Conservation (phyloP, 2,329 filamentous ascomycete species). For the Verticillium nubilum region DNA sequence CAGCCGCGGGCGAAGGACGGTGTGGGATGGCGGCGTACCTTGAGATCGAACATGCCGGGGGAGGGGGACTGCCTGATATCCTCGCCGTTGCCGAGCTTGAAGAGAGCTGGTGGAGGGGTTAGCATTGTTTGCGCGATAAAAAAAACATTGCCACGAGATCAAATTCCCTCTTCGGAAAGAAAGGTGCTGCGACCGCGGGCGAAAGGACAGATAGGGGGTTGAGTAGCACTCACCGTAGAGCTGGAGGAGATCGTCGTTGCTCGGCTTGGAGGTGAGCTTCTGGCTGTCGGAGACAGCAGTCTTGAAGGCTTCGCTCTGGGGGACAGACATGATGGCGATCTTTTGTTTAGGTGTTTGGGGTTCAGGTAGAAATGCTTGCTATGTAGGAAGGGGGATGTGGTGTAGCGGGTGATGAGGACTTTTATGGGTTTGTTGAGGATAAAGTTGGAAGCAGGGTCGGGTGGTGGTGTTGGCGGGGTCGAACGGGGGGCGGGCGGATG, state of each 20-base stretch:
- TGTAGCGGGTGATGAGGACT: conserved; percentile 6
- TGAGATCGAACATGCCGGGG: conserved; percentile 67
- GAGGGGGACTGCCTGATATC: conserved; percentile 49
- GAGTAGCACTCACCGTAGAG: conserved; percentile 46
- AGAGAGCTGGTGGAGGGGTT: conserved; percentile 38
- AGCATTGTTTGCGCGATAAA: conserved; percentile 2
- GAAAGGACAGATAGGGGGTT: background rate
- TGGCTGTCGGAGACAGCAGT: conserved; percentile 57
- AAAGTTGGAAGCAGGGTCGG: background rate
- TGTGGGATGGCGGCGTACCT: conserved; percentile 37
- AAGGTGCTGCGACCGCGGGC: background rate
- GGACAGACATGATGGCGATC: conserved; percentile 30
- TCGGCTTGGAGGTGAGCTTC: conserved; percentile 62
- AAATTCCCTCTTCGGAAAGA: background rate
- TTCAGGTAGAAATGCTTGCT: conserved; percentile 1
- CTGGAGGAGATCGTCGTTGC: conserved; percentile 59
- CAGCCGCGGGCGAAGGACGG: background rate
- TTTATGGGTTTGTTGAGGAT: background rate
- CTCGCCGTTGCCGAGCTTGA: conserved; percentile 53
- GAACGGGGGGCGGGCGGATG: background rate
- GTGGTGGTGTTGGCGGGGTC: conserved; percentile 3
- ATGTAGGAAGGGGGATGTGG: conserved; percentile 5
- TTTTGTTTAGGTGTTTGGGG: conserved; percentile 5
- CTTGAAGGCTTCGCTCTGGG: conserved; percentile 43
- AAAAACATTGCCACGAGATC: background rate